phyloP scores from a whole-genome alignment of 805 yeast species.

The Wickerhamomyces pijperi region DNA sequence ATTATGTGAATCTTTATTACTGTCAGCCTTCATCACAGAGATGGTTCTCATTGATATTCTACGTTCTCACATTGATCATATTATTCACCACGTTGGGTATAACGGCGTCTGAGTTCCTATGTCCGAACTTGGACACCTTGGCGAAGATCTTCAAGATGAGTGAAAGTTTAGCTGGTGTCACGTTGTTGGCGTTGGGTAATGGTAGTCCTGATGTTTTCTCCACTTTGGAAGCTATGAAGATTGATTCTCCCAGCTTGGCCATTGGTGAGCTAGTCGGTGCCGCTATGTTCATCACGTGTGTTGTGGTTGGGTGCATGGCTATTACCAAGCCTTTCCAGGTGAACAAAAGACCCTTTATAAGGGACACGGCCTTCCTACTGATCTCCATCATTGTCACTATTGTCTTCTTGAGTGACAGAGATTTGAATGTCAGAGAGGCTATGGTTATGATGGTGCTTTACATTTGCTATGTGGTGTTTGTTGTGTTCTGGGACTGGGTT shows the following conservation, averaged over 20 bases:
- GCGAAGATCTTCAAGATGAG: constrained; percentile 55
- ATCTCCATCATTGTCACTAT: constrained; percentile 36
- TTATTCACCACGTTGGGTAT: constrained; percentile 63
- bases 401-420: constrained; percentile 44
- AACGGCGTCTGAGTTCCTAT: constrained; percentile 73
- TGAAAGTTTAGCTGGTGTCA: constrained; percentile 78
- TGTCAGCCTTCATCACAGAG: constrained; percentile 4
- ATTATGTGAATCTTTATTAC: constrained; percentile 14
- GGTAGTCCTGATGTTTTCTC: constrained; percentile 86
- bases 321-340: constrained; percentile 60
- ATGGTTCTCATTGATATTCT: constrained; percentile 2
- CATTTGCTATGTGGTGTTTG: constrained; percentile 42
- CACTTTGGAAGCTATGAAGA: constrained; percentile 71
- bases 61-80: constrained; percentile 15
- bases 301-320: constrained; percentile 78
- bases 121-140: constrained; percentile 68
- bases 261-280: constrained; percentile 90
- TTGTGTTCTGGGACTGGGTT: constrained; percentile 20
- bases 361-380: constrained; percentile 49
- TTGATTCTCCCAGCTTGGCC: constrained; percentile 65
- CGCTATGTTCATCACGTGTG: constrained; percentile 69
- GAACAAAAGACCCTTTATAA: constrained; percentile 16
- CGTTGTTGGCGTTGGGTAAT: constrained; percentile 83
- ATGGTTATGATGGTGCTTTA: constrained; percentile 46
- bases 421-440: constrained; percentile 45